Evolutionary conservation across 306 rosid genomes (phyloP), one percentile per base, ranked within the genome.

Genomic region (Cercis canadensis): DNA sequence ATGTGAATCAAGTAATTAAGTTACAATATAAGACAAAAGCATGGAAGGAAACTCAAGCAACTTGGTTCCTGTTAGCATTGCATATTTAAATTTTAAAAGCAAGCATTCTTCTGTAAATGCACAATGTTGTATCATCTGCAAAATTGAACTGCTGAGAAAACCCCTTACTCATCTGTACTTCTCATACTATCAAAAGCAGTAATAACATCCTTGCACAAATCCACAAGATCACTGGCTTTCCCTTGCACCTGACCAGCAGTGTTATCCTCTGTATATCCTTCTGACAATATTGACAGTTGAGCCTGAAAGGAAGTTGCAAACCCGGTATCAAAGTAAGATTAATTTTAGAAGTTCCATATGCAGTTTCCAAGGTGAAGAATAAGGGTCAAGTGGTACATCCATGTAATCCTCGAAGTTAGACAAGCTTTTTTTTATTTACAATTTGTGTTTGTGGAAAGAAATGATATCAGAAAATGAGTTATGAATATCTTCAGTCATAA

Each of bases 121-220:
- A 63, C n/a, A 29, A 67, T 39, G 37, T 36, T 9, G 62, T 19
- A 11, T 59, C 49, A 14, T 31, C n/a, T n/a, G 29, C 33, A 61
- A 57, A 55, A 14, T 56, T 44, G 49, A 69, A 70, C 40, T 53
- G 16, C 71, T 31, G 60, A 73, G 39, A 64, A 65, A 39, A 37
- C 63, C 44, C 58, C 96, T 87, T 90, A 93, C 98, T 75, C 67
- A 60, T 90, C 75, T 18, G 87, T 64, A 70, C 59, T 75, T 80
- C 65, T 81, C 77, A 93, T 68, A 80, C 80, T 77, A 71, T 71
- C 75, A 75, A 93, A 90, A 62, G 90, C 88, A 62, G 96, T 81
- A 16, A 90, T 76, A 13, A 93, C 59, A 67, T 62, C 61, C 64
- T 78, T 45, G 65, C 92, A 88, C 41, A 83, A 75, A 74, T 88